Conservation (phyloP, 2,329 filamentous ascomycete species). For the Fusarium pilosicola region DNA sequence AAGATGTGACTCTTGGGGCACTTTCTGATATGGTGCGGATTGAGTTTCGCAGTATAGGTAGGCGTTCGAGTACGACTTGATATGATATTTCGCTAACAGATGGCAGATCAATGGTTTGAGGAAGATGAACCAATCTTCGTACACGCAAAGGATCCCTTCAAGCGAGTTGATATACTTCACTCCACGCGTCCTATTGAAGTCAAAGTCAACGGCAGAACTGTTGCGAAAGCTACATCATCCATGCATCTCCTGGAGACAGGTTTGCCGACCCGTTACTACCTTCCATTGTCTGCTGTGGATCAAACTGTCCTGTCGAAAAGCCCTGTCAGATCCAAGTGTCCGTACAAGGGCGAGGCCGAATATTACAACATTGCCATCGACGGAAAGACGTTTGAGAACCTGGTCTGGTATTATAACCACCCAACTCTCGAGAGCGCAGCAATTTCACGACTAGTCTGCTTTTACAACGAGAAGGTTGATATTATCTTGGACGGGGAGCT, state of each 20-base stretch:
- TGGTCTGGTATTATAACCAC: constrained; percentile 71
- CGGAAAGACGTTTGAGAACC: constrained; percentile 56
- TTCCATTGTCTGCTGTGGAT: constrained; percentile 63
- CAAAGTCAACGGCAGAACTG: constrained; percentile 55
- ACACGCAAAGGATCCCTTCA: constrained; percentile 75
- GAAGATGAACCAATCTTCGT: constrained; percentile 68
- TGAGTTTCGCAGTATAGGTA: constrained; percentile 51
- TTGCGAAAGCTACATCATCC: constrained; percentile 58
- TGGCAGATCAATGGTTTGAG: constrained; percentile 56
- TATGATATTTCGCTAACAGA: background rate
- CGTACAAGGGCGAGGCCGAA: constrained; percentile 73
- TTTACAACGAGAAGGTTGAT: constrained; percentile 76
- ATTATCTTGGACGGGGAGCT: constrained; percentile 64
- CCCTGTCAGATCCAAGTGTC: constrained; percentile 65
- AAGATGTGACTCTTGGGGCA: constrained; percentile 50
- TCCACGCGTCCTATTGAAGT: constrained; percentile 65
- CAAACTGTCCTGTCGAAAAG: constrained; percentile 58
- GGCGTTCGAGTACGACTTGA: background rate
- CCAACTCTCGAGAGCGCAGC: constrained; percentile 66
- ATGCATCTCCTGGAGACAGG: constrained; percentile 70
- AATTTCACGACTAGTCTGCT: constrained; percentile 68
- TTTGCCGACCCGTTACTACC: constrained; percentile 68
- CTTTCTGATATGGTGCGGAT: constrained; percentile 49
- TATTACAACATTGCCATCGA: constrained; percentile 67
- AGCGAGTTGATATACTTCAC: constrained; percentile 69